Evolutionary conservation across 768 basidiomycete genomes (phyloP).

Genomic region (Ramaria sp.): DNA sequence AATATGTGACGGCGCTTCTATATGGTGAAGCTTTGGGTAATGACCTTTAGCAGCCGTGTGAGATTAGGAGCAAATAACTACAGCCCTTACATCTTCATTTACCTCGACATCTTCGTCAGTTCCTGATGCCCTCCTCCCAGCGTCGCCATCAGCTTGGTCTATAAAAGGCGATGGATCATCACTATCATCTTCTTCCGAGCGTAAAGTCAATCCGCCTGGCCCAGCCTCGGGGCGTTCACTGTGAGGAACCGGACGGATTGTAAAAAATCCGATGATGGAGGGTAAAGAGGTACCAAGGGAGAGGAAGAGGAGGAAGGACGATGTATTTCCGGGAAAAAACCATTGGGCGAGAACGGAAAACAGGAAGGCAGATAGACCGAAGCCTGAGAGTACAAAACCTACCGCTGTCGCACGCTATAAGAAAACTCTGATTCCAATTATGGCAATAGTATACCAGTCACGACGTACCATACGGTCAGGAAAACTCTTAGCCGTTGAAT

Average conservation of each 20-base stretch:
- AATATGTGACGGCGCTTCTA: conserved; percentile 20
- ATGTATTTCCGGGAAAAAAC: conserved; percentile 69
- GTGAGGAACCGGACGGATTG: conserved; percentile 49
- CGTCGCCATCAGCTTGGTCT: neutral
- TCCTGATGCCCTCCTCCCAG: neutral
- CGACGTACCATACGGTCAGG: conserved; percentile 47
- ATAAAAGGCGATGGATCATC: neutral
- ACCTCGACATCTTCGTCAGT: neutral
- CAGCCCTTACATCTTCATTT: neutral
- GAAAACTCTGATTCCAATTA: neutral
- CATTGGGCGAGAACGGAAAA: conserved; percentile 71
- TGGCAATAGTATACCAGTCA: neutral
- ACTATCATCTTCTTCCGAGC: neutral
- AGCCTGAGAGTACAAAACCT: conserved; percentile 74
- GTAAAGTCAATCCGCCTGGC: neutral
- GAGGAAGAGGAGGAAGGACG: conserved; percentile 65
- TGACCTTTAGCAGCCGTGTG: neutral
- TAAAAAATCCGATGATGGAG: conserved; percentile 68
- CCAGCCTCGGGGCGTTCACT: neutral
- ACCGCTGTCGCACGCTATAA: conserved; percentile 68
- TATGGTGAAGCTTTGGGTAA: neutral
- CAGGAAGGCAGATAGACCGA: conserved; percentile 84
- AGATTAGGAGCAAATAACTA: neutral
- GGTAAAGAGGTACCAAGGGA: conserved; percentile 70
- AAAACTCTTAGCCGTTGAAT: conserved; percentile 77